Evolutionary conservation across 495 filamentous ascomycete genomes (phyloP).

Genomic region (Neurospora tetraspora): DNA sequence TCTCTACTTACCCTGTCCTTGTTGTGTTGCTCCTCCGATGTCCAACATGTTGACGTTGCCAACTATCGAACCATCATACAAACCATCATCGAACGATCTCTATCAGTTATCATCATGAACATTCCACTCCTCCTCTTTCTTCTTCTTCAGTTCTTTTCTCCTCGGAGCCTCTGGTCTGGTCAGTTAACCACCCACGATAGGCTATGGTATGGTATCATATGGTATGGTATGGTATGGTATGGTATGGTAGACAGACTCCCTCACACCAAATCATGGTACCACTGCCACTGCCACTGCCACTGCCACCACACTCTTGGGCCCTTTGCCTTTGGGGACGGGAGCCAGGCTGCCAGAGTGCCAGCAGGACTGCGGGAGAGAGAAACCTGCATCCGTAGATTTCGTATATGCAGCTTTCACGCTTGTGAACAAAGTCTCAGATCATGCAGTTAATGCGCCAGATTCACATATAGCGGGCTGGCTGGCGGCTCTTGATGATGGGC

Average conservation of each 20-base stretch:
- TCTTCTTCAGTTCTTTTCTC: neutral
- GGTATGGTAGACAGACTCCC: too few relatives aligned
- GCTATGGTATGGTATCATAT: neutral
- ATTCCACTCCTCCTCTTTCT: too few relatives aligned
- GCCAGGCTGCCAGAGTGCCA: too few relatives aligned
- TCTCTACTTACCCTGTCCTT: too few relatives aligned
- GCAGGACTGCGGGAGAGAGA: neutral
- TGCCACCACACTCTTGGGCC: neutral
- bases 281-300: neutral
- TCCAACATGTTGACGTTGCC: too few relatives aligned
- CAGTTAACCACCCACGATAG: neutral
- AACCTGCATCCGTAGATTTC: neutral
- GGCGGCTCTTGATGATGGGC: neutral
- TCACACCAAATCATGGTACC: neutral
- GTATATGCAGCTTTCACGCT: neutral
- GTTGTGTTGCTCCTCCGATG: too few relatives aligned
- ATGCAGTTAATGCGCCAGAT: neutral
- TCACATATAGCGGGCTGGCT: neutral
- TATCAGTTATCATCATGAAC: too few relatives aligned
- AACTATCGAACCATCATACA: neutral
- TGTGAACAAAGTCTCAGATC: neutral
- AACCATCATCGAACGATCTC: neutral
- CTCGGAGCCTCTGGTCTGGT: neutral
- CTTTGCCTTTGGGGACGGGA: too few relatives aligned
- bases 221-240: too few relatives aligned